Evolutionary conservation across 768 basidiomycete genomes (phyloP).

Genomic region (Coprinopsis sp.): DNA sequence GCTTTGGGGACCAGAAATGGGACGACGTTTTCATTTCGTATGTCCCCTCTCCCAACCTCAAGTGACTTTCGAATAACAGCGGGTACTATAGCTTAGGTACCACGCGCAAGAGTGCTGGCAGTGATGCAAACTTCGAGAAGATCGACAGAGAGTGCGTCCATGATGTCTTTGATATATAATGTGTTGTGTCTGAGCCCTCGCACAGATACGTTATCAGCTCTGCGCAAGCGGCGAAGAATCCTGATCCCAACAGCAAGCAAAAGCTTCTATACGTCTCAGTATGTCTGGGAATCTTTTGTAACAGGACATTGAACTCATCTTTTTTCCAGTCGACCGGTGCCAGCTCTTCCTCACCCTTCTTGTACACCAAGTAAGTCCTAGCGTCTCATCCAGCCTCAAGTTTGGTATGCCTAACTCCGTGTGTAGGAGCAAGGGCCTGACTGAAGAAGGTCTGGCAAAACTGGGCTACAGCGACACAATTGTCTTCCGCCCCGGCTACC

Average conservation of each 20-base stretch:
- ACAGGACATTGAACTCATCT: neutral
- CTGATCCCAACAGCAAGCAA: constrained; percentile 44
- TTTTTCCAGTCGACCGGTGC: constrained; percentile 42
- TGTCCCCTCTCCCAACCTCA: constrained; percentile 17
- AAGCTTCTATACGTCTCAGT: constrained; percentile 71
- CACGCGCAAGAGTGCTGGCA: constrained; percentile 53
- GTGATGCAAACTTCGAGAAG: constrained; percentile 63
- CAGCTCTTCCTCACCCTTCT: constrained; percentile 40
- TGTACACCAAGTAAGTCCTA: constrained; percentile 44
- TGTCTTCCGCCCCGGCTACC: constrained; percentile 58
- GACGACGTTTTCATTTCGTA: constrained; percentile 73
- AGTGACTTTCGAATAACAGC: neutral
- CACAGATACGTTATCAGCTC: constrained; percentile 70
- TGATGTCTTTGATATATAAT: neutral
- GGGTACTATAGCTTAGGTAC: constrained; percentile 53
- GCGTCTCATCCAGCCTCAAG: neutral
- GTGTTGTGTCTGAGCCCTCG: neutral
- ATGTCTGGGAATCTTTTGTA: constrained; percentile 14
- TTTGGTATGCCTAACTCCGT: too few species aligned
- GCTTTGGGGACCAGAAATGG: constrained; percentile 54
- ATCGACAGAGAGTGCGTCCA: constrained; percentile 67
- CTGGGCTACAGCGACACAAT: constrained; percentile 71
- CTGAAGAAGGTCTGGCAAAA: constrained; percentile 61
- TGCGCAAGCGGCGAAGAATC: constrained; percentile 56
- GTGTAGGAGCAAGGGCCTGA: constrained; percentile 66